Evolutionary conservation across 805 yeast genomes (phyloP).

Genomic region (Suhomyces pyralidae): DNA sequence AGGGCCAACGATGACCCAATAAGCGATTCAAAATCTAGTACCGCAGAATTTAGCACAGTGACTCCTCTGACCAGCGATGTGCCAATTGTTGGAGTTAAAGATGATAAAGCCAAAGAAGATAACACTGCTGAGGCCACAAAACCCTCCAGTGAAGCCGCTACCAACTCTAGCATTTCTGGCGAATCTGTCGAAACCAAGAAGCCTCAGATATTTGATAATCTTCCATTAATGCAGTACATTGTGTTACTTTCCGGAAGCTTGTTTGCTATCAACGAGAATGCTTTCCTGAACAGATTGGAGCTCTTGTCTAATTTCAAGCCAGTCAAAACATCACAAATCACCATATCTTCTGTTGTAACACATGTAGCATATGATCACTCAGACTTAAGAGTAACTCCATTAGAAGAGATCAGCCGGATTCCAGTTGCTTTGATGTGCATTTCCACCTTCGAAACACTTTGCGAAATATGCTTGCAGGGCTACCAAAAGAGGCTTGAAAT

Average conservation of each 20-base stretch:
- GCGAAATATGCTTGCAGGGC: constrained; percentile 31
- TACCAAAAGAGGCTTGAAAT: constrained; percentile 33
- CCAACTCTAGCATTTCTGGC: constrained; percentile 29
- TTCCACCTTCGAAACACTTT: constrained; percentile 24
- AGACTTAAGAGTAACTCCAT: constrained; percentile 31
- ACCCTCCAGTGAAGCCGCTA: background rate
- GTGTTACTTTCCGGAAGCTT: constrained; percentile 27
- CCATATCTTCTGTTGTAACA: constrained; percentile 26
- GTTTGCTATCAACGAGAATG: constrained; percentile 37
- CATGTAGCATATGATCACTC: constrained; percentile 44
- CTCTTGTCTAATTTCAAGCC: constrained; percentile 27
- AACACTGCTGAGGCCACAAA: background rate
- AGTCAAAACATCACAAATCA: constrained; percentile 22
- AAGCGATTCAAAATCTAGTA: background rate
- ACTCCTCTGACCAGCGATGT: background rate
- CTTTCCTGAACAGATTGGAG: constrained; percentile 26
- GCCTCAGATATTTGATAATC: constrained; percentile 2
- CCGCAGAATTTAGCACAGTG: background rate
- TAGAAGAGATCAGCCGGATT: constrained; percentile 27
- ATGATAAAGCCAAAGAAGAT: background rate
- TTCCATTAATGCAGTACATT: constrained; percentile 36
- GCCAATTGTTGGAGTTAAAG: background rate
- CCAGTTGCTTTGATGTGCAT: constrained; percentile 25
- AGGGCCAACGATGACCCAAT: background rate
- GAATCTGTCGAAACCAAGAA: constrained; percentile 15